These are phyloP conservation scores for Phytophthora aleatoria DNA, from an alignment of 352 stramenopile genomes.

Conservation along the genomic window DNA sequence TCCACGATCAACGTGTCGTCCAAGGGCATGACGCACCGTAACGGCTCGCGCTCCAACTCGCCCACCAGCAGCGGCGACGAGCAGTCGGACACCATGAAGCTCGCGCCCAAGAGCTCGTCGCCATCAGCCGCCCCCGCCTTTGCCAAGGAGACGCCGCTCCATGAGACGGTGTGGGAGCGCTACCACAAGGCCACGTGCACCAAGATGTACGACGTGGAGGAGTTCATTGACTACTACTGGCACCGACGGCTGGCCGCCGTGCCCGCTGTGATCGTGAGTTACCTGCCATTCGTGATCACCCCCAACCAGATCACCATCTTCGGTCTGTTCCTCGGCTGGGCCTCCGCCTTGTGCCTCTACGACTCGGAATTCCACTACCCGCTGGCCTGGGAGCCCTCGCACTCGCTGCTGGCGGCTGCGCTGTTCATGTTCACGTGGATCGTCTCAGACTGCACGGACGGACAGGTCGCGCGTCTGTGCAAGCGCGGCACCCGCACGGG, in stretches of 20 bases:
- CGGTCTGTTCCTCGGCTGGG: constrained; percentile 73
- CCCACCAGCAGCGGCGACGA: constrained; percentile 45
- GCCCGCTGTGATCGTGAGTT: constrained; percentile 78
- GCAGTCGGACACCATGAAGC: constrained; percentile 32
- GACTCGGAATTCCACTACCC: constrained; percentile 84
- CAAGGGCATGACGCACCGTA: constrained; percentile 36
- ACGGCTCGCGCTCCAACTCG: constrained; percentile 43
- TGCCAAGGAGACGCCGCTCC: constrained; percentile 28
- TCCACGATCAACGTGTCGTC: constrained; percentile 29
- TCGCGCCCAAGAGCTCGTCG: constrained; percentile 29
- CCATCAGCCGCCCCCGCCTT: constrained; percentile 13
- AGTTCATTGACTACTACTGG: constrained; percentile 87
- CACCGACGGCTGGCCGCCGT: constrained; percentile 78
- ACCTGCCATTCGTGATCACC: constrained; percentile 84
- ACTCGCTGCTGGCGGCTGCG: constrained; percentile 57
- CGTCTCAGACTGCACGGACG: constrained; percentile 85
- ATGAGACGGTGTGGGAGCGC: constrained; percentile 58
- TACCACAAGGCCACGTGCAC: constrained; percentile 75
- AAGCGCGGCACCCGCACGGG: constrained; percentile 82
- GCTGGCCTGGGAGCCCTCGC: constrained; percentile 58
- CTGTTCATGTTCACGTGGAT: constrained; percentile 86
- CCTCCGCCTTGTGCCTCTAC: constrained; percentile 68
- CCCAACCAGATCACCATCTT: constrained; percentile 89
- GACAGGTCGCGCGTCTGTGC: constrained; percentile 81
- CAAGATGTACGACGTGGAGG: constrained; percentile 90